Base-by-base conservation (phyloP, 176 grass and related monocot genomes). In the Saccharum spontaneum region DNA sequence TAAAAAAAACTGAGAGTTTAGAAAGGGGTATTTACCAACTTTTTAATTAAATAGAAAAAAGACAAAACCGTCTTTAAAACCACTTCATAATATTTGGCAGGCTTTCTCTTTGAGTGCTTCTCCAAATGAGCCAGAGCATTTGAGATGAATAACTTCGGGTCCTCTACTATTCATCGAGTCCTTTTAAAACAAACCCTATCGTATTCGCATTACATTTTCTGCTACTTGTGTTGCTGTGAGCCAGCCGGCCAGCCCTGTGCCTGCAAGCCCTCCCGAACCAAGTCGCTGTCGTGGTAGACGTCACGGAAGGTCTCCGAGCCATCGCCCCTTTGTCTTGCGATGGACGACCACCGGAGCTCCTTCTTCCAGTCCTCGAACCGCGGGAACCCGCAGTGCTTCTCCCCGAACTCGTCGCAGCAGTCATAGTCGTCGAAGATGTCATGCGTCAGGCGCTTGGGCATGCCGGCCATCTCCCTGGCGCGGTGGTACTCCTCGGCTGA, bases 361-460 rank as follows among this genome's bases (percentile, higher is more conserved):
- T 65, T 65, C 62, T 15, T 65, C 62, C 62, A 31, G 12, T 31
- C 26, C 62, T 65, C 62, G 0, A 68, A 0, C 31, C 31, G 5
- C 0, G 65, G 65, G 15, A 68, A 68, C 0, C 31, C 65, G 1
- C 65, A 68, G 28, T 68, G 65, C 16, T 68, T 37, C 31, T 37
- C 31, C 6, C 65, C 65, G 15, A 68, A 68, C 15, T 18, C 65
- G 7, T 68, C 65, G 31, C 65, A 68, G 65, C 17, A 68, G 24
- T 76, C 60, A 12, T 43, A 2, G n/a, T 78, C 57, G 22, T 30
- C 26, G 1, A 23, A 46, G 26, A 83, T 14, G 2, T 71, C 23
- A 33, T 90, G 84, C 16, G 79, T 52, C 0, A 22, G 15, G 16
- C 8, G 33, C 74, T 74, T 83, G 22, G 84, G 79, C 62, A 86